A percentile compares a stretch with the other conserved stretches of the same genome.
These are phyloP conservation scores for Calocybe gangraenosa DNA, from an alignment of 768 basidiomycete species.

Conservation along the genomic window DNA sequence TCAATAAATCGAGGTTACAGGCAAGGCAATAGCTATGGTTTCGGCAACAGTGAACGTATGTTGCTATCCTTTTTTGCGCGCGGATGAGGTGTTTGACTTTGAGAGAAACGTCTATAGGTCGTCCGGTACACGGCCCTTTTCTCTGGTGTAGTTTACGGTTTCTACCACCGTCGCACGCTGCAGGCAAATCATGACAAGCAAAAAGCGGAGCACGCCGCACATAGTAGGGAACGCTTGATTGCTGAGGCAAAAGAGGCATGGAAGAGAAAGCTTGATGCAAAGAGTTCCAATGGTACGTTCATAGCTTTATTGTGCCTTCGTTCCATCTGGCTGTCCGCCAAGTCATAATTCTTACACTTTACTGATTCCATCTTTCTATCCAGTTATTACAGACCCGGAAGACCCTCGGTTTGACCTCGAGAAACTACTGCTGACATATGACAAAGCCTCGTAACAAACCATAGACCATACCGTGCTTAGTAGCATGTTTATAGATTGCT, in stretches of 20 bases:
- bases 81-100: too few relatives aligned
- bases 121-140: slow-evolving; percentile 90
- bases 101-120: slow-evolving; percentile 49
- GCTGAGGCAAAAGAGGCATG: slow-evolving; percentile 88
- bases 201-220: slow-evolving; percentile 68
- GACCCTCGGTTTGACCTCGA: slow-evolving; percentile 96
- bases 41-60: slow-evolving; percentile 76
- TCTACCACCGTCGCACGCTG: slow-evolving; percentile 87
- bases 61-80: slow-evolving; percentile 9
- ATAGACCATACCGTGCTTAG: slow-evolving; percentile 10
- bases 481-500: slow-evolving; percentile 15
- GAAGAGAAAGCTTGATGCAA: slow-evolving; percentile 68
- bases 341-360: slow-evolving; percentile 4
- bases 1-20: slow-evolving; percentile 24
- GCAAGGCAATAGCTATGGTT: slow-evolving; percentile 47
- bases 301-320: slow-evolving; percentile 1
- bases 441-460: slow-evolving; percentile 55
- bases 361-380: slow-evolving; percentile 9
- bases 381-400: slow-evolving; percentile 92
- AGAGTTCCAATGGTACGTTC: slow-evolving; percentile 53
- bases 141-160: slow-evolving; percentile 86
- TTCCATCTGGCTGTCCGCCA: slow-evolving; percentile 4
- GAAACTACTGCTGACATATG: slow-evolving; percentile 76
- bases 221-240: slow-evolving; percentile 73
- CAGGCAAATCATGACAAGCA: slow-evolving; percentile 77